Percentiles rank a stretch among this genome's conserved stretches.
phyloP scores from a whole-genome alignment of 768 basidiomycete species.

The Pilatotrama ljubarskyi region DNA sequence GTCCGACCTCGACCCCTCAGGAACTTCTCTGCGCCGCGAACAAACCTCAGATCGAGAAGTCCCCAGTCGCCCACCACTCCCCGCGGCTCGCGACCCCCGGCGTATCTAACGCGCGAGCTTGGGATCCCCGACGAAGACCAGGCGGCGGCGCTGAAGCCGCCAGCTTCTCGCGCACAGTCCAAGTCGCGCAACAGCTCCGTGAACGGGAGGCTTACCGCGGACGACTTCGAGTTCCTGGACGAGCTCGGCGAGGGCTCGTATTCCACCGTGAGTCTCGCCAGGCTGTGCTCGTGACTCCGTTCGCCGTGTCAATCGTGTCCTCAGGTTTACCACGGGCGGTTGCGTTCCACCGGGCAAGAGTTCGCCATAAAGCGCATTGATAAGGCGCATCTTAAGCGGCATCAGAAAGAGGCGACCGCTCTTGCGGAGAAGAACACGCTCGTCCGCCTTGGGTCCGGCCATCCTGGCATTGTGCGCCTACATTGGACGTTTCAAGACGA shows the following conservation, averaged over 20 bases:
- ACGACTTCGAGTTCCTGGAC: constrained; percentile 73
- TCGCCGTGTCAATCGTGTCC: background rate
- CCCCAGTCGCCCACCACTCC: constrained; percentile 44
- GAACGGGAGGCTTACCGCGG: constrained; percentile 44
- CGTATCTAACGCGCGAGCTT: constrained; percentile 60
- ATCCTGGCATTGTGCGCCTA: constrained; percentile 80
- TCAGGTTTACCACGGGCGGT: constrained; percentile 59
- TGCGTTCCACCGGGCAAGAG: constrained; percentile 55
- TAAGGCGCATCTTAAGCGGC: constrained; percentile 78
- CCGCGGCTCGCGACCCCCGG: constrained; percentile 45
- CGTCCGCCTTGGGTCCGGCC: constrained; percentile 59
- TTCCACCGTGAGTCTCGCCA: constrained; percentile 59
- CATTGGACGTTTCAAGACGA: constrained; percentile 87
- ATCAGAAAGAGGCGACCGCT: constrained; percentile 78
- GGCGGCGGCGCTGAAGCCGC: constrained; percentile 17
- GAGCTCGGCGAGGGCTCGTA: constrained; percentile 83
- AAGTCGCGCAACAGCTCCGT: constrained; percentile 48
- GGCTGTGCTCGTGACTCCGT: background rate
- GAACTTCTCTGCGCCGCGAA: constrained; percentile 58
- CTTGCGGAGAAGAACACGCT: constrained; percentile 79
- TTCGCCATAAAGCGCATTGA: constrained; percentile 84
- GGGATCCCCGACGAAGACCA: constrained; percentile 39
- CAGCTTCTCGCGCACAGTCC: constrained; percentile 33
- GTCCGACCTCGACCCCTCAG: constrained; percentile 54
- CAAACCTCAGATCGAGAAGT: constrained; percentile 46